phyloP scores from a whole-genome alignment of 805 yeast genomes.

The Pichia deserticola region DNA sequence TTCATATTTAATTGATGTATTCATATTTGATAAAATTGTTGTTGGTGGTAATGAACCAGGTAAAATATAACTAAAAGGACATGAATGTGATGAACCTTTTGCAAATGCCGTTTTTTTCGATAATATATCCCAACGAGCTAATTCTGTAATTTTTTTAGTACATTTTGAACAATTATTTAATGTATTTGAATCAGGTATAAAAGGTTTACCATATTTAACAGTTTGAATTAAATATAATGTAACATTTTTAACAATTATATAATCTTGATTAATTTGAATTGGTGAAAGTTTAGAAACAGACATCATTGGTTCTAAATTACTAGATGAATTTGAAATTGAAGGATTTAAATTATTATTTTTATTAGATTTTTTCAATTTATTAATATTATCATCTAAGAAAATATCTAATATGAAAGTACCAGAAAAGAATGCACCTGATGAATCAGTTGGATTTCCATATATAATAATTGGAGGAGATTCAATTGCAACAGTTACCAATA shows the following conservation, averaged over 20 bases:
- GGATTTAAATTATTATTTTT: neutral
- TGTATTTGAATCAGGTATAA: conserved; percentile 43
- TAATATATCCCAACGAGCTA: conserved; percentile 87
- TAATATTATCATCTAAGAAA: conserved; percentile 10
- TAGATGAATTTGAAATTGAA: neutral
- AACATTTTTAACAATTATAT: conserved; percentile 49
- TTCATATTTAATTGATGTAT: conserved; percentile 60
- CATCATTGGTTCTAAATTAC: conserved; percentile 14
- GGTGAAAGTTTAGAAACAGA: conserved; percentile 18
- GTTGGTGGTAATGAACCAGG: conserved; percentile 89
- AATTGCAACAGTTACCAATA: conserved; percentile 47
- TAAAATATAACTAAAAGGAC: conserved; percentile 83
- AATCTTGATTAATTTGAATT: conserved; percentile 26
- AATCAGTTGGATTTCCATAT: conserved; percentile 70
- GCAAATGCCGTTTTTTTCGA: conserved; percentile 49
- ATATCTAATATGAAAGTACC: conserved; percentile 66
- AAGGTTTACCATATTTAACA: conserved; percentile 59
- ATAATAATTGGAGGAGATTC: conserved; percentile 90
- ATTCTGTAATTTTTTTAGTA: conserved; percentile 42
- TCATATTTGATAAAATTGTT: conserved; percentile 48
- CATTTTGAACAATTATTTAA: conserved; percentile 55
- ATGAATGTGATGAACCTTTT: conserved; percentile 63
- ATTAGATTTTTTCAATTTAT: neutral
- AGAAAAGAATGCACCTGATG: conserved; percentile 78
- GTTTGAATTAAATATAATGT: conserved; percentile 67